Base-by-base conservation (phyloP, 192 early-diverging fungal genomes). In the Coemansia sp. region DNA sequence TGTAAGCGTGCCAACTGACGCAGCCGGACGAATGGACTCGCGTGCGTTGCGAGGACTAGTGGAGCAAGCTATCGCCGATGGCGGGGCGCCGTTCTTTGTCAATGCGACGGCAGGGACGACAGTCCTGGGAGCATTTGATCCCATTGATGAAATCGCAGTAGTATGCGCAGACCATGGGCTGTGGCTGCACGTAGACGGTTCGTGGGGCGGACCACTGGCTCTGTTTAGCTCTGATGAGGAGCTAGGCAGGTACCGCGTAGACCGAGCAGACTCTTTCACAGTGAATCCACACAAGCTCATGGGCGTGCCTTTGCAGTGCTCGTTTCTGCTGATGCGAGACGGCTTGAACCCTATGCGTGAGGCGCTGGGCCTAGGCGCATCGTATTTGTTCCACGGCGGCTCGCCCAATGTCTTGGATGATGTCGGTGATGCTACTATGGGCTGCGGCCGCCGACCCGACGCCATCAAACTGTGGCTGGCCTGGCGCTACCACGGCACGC, bases 231-330 rank as follows among this genome's bases (percentile, higher is more conserved):
- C 84, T 2, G 70, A 79, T 8, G 67, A 74, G 49, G 82, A 85
- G 72, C 7, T 27, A 1, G 78, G 67, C 65, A 31, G 16, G 27
- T 49, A 73, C 5, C 65, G 54, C n/a, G 43, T 54, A 20, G 88
- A 87, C 81, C 40, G 40, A 0, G 49, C 75, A 31, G 86, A 95
- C 66, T 89, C 91, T 31, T 79, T 94, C 38, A 90, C 89, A 1
- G 22, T 95, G 44, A 93, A 92, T 61, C 94, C 94, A 13, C 94
- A 95, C 84, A 95, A 95, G 74, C 84, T 95, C 69, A 76, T 95
- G 36, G 92, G 92, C 31, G 86, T 90, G 24, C 90, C 94, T 2
- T 70, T 91, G 40, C 93, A 94, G 76, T 95, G 94, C 75, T 92
- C 91, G 22, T 85, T 91, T 36, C 72, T 95, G 34, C 63, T 93